These are phyloP conservation scores for Zangia roseola DNA, from an alignment of 768 basidiomycete species.

Conservation along the genomic window DNA sequence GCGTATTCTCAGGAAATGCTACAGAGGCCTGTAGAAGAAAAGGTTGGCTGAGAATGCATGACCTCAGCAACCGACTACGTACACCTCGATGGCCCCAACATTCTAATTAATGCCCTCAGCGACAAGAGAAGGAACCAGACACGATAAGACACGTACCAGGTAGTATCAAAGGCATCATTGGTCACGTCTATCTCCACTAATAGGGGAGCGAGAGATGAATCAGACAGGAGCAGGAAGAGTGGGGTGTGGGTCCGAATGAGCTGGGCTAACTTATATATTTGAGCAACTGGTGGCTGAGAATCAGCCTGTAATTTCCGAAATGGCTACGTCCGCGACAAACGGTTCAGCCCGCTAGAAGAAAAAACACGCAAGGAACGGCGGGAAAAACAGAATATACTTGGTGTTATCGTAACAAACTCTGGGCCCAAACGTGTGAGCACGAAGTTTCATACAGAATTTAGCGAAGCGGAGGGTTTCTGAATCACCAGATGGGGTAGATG, in stretches of 20 bases:
- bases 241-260: background rate
- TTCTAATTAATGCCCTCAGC: constrained; percentile 38
- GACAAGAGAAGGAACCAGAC: background rate
- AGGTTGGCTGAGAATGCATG: background rate
- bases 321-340: constrained; percentile 1
- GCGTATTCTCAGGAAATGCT: constrained; percentile 88
- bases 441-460: background rate
- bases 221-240: background rate
- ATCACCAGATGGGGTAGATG: constrained; percentile 4
- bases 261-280: constrained; percentile 24
- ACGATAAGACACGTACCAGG: constrained; percentile 24
- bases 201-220: background rate
- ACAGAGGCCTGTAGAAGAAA: constrained; percentile 72
- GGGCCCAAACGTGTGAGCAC: constrained; percentile 1
- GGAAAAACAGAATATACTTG: constrained; percentile 2
- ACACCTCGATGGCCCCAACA: constrained; percentile 82
- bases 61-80: constrained; percentile 37
- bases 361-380: background rate
- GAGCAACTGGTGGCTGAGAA: constrained; percentile 23
- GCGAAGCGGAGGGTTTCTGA: background rate
- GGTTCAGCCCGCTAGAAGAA: background rate
- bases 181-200: constrained; percentile 5
- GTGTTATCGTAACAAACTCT: constrained; percentile 13
- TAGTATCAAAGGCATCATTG: constrained; percentile 24
- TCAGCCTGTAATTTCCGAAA: constrained; percentile 5